A percentile compares a stretch with the other conserved stretches of the same genome.
Conservation (phyloP, 352 stramenopile genomes). For the Globisporangium irregulare region DNA sequence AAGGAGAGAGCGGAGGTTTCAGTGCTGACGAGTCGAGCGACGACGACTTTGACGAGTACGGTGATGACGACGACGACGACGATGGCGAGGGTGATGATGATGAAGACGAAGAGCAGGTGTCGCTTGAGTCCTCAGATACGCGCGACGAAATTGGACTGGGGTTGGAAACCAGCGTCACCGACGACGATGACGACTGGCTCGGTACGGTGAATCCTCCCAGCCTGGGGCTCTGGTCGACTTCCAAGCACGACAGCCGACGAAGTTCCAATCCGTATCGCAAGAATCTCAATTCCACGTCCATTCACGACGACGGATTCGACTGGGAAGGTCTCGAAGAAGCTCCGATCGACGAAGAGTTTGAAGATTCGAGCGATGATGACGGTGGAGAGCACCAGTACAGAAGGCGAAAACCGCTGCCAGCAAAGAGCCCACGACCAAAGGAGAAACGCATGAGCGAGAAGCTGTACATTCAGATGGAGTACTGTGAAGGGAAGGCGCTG, state of each 20-base stretch:
- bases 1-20: conserved; percentile 60
- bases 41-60: conserved; percentile 30
- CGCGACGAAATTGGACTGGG: conserved; percentile 31
- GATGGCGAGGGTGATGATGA: conserved; percentile 31
- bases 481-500: conserved; percentile 91
- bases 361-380: conserved; percentile 30
- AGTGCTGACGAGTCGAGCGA: conserved; percentile 41
- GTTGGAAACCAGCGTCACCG: conserved; percentile 30
- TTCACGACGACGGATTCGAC: conserved; percentile 63
- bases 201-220: conserved; percentile 64
- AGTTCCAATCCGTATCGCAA: conserved; percentile 30
- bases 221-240: conserved; percentile 61
- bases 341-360: conserved; percentile 26
- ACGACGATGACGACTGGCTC: conserved; percentile 80
- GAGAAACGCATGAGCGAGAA: conserved; percentile 62
- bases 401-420: conserved; percentile 12
- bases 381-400: conserved; percentile 14
- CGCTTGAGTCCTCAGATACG: conserved; percentile 29
- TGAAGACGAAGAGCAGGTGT: conserved; percentile 35
- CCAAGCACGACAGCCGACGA: conserved; percentile 53
- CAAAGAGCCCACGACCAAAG: conserved; percentile 2
- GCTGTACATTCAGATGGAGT: conserved; percentile 96
- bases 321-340: conserved; percentile 69
- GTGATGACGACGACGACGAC: conserved; percentile 26
- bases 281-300: conserved; percentile 11